Evolutionary conservation across 768 basidiomycete genomes (phyloP), one percentile per base, ranked within the genome.

Genomic region (Pholiota molesta): DNA sequence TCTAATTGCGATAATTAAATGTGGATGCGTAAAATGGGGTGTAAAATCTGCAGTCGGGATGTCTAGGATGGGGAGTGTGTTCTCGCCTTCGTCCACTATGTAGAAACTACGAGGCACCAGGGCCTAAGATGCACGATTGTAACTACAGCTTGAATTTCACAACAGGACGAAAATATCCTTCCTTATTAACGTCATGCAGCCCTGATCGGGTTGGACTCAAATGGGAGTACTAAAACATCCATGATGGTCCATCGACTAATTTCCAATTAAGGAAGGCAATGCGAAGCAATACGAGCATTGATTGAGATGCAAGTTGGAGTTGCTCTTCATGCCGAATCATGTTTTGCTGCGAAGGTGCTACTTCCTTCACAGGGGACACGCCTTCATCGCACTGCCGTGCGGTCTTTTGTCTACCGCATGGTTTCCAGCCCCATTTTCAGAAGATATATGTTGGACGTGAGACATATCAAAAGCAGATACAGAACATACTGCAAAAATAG

Each of bases 381-480:
- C 35, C 23, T 58, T 23, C 35, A 28, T 58, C 57, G 45, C 45
- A 58, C 19, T 51, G 47, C 57, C 57, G 57, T n/a, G 47, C 45
- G 44, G 57, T 47, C 26, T 31, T 49, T 13, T 51, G 35, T 44
- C 33, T 19, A 51, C 57, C 57, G 29, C 57, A 58, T 58, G 57
- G 57, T 23, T 21, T 33, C 23, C 17, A 19, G 21, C 33, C 19
- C 47, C 31, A 35, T 51, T 51, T 57, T 51, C 57, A 58, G 45
- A 33, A 52, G 39, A 37, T 51, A 23, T 26, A 37, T 58, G 57
- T 58, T 23, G 45, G 57, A 58, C 57, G 57, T 58, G 57, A 37
- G 57, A 58, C n/a, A 37, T 26, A 58, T 58, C 57, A 58, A 49
- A 21, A 21, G 33, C 57, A 37, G 57, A 13, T 47, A 47, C 53